Percentiles rank a stretch among this genome's conserved stretches.
Conservation (phyloP, 805 yeast genomes). For the Cephaloascus fragrans region DNA sequence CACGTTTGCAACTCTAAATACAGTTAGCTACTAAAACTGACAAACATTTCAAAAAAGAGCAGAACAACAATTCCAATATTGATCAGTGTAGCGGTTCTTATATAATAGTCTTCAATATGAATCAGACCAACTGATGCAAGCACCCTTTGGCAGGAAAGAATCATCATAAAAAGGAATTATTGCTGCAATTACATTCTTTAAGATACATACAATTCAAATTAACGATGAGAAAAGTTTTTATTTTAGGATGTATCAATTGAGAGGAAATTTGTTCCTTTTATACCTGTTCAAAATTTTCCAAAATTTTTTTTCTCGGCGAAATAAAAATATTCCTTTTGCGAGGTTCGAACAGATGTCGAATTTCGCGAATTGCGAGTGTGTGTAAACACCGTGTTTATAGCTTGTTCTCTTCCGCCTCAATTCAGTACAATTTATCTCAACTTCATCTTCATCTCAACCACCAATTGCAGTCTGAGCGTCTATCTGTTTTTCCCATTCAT, state of each 20-base stretch:
- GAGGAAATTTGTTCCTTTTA: background rate
- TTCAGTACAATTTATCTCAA: no score
- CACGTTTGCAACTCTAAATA: no score
- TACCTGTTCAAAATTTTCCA: background rate
- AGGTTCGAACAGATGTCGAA: background rate
- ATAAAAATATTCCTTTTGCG: background rate
- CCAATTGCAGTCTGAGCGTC: no score
- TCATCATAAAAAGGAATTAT: constrained; percentile 3
- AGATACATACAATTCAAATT: background rate
- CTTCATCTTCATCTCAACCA: no score
- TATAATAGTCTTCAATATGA: constrained; percentile 1
- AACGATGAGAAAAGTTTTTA: background rate
- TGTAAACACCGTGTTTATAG: no score
- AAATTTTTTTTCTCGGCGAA: background rate
- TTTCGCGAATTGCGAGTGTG: no score
- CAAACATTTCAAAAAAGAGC: no score
- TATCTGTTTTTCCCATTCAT: no score
- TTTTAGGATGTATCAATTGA: background rate
- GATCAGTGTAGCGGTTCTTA: constrained; percentile 15
- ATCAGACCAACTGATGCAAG: constrained; percentile 1
- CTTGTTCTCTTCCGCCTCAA: no score
- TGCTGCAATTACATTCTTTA: background rate
- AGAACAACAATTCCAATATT: no score
- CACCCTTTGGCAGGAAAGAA: constrained; percentile 2
- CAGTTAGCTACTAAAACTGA: no score